Evolutionary conservation across 2,329 filamentous ascomycete genomes (phyloP).

Genomic region (Nothophoma quercina): DNA sequence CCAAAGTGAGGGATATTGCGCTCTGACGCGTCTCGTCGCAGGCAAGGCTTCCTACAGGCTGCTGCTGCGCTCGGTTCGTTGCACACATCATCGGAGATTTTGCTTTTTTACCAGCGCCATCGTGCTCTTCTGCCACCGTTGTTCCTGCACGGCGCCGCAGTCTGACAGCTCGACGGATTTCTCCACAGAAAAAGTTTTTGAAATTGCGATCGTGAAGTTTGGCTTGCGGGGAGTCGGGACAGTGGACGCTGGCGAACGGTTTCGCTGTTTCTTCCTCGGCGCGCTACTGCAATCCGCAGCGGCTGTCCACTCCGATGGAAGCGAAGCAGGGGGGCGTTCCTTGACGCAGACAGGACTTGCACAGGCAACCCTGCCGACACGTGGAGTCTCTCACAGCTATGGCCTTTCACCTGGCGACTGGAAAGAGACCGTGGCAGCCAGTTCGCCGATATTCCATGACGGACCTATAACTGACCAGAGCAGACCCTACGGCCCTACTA

Average conservation of each 20-base stretch:
- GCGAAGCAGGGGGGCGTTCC: slow-evolving; percentile 42
- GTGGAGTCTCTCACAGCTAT: slow-evolving; percentile 37
- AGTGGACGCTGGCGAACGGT: slow-evolving; percentile 39
- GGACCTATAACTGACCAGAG: slow-evolving; percentile 20
- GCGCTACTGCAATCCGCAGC: slow-evolving; percentile 47
- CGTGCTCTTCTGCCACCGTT: slow-evolving; percentile 22
- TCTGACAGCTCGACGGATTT: slow-evolving; percentile 28
- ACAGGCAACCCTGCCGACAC: slow-evolving; percentile 46
- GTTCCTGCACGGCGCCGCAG: slow-evolving; percentile 19
- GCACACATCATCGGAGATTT: slow-evolving; percentile 11
- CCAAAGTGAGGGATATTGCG: slow-evolving; percentile 23
- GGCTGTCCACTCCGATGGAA: slow-evolving; percentile 47
- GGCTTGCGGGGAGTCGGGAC: slow-evolving; percentile 50
- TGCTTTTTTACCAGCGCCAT: slow-evolving; percentile 25
- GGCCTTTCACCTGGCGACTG: slow-evolving; percentile 33
- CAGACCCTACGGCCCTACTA: slow-evolving; percentile 12
- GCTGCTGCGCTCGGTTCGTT: slow-evolving; percentile 15
- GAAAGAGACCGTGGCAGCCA: slow-evolving; percentile 34
- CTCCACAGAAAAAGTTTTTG: slow-evolving; percentile 41
- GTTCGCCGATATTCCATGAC: slow-evolving; percentile 23
- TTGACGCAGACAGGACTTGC: slow-evolving; percentile 38
- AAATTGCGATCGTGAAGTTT: slow-evolving; percentile 40
- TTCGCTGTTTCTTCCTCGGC: slow-evolving; percentile 31
- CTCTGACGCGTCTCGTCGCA: slow-evolving; percentile 26
- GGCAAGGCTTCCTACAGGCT: slow-evolving; percentile 15